Base-by-base conservation (phyloP, 2,329 filamentous ascomycete species). In the Dissoconium aciculare region DNA sequence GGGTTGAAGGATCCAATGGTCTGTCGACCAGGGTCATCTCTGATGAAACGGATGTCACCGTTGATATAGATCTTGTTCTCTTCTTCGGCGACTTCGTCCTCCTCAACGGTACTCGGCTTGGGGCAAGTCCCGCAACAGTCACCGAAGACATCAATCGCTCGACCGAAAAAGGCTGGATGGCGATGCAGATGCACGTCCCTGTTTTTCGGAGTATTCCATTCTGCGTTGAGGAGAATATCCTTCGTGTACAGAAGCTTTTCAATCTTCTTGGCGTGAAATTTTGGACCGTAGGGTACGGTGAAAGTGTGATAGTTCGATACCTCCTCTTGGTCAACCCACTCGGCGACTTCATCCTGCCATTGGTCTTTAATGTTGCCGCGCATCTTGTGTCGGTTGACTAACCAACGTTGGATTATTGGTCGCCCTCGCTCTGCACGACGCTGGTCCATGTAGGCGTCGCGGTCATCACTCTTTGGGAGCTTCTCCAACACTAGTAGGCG, bases 61-160 rank as follows among this genome's bases (percentile, higher is more conserved):
- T 74, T 79, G 13, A 92, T 71, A 47, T 81, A 87, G 4, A 72
- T 73, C 49, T 83, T 80, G 34, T 62, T 63, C 44, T 91, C 82
- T 43, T 78, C 72, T 43, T 78, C 69, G 0, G 74, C 69, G 2
- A 79, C 53, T 36, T 82, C 71, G 17, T 73, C 64, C 42, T 91
- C 83, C 42, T 85, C 76, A 0, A 71, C 60, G 0, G 77, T 85
- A 4, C 62, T 52, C 0, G 82, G 71, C 27, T 66, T 55, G 0
- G 83, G 83, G 41, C 83, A 92, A 41, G 61, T 73, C 8, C 80
- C 81, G 49, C 83, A 92, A 52, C 83, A 92, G 49, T 92, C 83
- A 16, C 71, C 60, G 32, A 87, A 68, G 5, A 89, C 69, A 53
- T 89, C 77, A 33, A 75, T 62, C 4, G 77, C 71, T 16, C 71